Base-by-base conservation (phyloP, 1,284 basidiomycete genomes). In the Cutaneotrichosporon sp. region DNA sequence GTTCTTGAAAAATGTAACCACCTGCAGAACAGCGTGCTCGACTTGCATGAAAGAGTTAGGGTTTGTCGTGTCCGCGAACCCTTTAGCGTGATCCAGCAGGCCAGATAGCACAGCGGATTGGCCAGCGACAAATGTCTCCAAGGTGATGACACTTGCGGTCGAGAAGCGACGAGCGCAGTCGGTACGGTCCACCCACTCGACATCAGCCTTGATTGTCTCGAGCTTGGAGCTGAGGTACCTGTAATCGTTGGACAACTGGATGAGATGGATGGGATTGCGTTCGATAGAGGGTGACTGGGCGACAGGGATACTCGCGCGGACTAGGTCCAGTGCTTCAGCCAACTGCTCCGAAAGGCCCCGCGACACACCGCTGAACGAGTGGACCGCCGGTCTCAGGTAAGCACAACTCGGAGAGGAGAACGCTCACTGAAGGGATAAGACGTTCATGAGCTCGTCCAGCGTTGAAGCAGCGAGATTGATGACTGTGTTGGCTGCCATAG, bases 161-260 rank as follows among this genome's bases (percentile, higher is more conserved):
- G 80, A 83, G 56, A 90, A 75, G 56, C 82, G 78, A 9, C 82
- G 79, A 62, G 75, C 77, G 62, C 82, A 83, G 68, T 88, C 88
- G n/a, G 56, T 61, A 1, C 58, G 38, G 5, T 75, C 76, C 16
- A 89, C 72, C 70, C 82, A 84, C 14, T 83, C 84, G 59, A 82
- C 82, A 10, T 72, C 66, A 4, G 72, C 65, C 34, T 80, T 69
- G 56, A 75, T 21, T 76, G 82, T 64, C 77, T 42, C 31, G 4
- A 82, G 70, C 50, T 77, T 71, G 6, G 73, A 68, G 0, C 83
- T 79, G 14, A 97, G 82, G 76, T 89, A 93, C 31, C 85, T 76
- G 70, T 89, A 92, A 69, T 97, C 91, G 77, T 98, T 98, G 30
- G 90, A 88, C 74, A 91, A 90, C 59, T 89, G 87, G 85, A 97